A percentile compares a stretch with the other conserved stretches of the same genome.
phyloP scores from a whole-genome alignment of 139 green algal genomes.

The Edaphochlamys debaryana region DNA sequence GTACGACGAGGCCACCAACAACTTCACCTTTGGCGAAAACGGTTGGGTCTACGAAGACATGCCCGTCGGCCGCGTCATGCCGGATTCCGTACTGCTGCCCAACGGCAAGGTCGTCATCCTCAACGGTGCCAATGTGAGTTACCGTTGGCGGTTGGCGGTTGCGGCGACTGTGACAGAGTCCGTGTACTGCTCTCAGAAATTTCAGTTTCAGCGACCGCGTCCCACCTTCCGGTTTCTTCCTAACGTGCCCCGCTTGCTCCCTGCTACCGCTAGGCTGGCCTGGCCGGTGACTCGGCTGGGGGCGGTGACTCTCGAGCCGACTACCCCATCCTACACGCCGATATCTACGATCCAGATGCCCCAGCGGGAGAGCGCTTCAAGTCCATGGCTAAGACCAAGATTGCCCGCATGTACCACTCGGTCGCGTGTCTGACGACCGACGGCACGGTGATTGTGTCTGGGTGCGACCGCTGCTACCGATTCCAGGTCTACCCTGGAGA shows the following conservation, averaged over 20 bases:
- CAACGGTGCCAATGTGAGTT: constrained; percentile 43
- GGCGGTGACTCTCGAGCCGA: constrained; percentile 31
- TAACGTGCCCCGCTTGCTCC: neutral
- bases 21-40: constrained; percentile 26
- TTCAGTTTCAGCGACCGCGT: too few relatives aligned
- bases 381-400: neutral
- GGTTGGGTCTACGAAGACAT: constrained; percentile 29
- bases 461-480: constrained; percentile 44
- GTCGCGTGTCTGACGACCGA: constrained; percentile 39
- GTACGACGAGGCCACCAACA: neutral
- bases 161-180: neutral
- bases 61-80: constrained; percentile 39
- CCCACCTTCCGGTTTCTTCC: neutral
- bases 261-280: neutral
- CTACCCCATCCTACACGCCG: constrained; percentile 32
- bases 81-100: constrained; percentile 35
- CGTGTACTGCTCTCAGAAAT: neutral
- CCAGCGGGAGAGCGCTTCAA: neutral
- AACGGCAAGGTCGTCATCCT: constrained; percentile 48
- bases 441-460: constrained; percentile 41
- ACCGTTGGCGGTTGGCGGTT: neutral
- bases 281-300: constrained; percentile 40
- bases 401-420: constrained; percentile 45
- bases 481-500: constrained; percentile 8
- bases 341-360: constrained; percentile 21